These are phyloP conservation scores for Tolypocladium cylindrosporum DNA, from an alignment of 2,329 filamentous ascomycete species.

Conservation along the genomic window DNA sequence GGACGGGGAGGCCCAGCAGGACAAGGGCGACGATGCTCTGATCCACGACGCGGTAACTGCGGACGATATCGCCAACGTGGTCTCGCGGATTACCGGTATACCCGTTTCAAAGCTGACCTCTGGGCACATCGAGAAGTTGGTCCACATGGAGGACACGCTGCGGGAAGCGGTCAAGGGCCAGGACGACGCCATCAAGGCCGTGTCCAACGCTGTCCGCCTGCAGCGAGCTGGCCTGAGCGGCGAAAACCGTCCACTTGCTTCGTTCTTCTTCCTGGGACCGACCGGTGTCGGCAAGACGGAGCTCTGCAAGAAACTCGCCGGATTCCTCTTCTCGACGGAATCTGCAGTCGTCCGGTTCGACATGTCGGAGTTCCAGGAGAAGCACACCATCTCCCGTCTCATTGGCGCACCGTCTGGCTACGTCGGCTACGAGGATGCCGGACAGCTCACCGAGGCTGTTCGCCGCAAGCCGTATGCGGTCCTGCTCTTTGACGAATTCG, in stretches of 20 bases:
- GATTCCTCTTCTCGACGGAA: constrained; percentile 87
- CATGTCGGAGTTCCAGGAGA: constrained; percentile 97
- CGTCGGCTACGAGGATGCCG: constrained; percentile 92
- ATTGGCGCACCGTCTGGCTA: constrained; percentile 93
- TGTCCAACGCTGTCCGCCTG: constrained; percentile 86
- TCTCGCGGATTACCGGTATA: constrained; percentile 85
- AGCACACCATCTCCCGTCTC: constrained; percentile 86
- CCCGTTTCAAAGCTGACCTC: constrained; percentile 87
- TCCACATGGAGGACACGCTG: constrained; percentile 89
- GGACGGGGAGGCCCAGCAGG: constrained; percentile 45
- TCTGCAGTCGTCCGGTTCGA: constrained; percentile 88
- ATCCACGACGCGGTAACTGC: constrained; percentile 92
- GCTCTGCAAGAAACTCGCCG: constrained; percentile 89
- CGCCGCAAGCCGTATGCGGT: constrained; percentile 92
- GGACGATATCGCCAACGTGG: constrained; percentile 88
- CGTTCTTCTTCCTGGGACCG: constrained; percentile 95
- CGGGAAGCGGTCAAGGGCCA: constrained; percentile 80
- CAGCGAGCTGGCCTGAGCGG: constrained; percentile 87
- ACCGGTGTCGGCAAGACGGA: constrained; percentile 97
- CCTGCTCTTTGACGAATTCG: constrained; percentile 91
- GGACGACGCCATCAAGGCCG: constrained; percentile 83
- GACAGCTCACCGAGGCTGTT: constrained; percentile 91
- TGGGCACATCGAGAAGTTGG: constrained; percentile 87
- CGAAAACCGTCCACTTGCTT: constrained; percentile 83
- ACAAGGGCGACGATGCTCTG: constrained; percentile 41